Evolutionary conservation across 2,329 filamentous ascomycete genomes (phyloP).

Genomic region (Sarocladium kiliense): DNA sequence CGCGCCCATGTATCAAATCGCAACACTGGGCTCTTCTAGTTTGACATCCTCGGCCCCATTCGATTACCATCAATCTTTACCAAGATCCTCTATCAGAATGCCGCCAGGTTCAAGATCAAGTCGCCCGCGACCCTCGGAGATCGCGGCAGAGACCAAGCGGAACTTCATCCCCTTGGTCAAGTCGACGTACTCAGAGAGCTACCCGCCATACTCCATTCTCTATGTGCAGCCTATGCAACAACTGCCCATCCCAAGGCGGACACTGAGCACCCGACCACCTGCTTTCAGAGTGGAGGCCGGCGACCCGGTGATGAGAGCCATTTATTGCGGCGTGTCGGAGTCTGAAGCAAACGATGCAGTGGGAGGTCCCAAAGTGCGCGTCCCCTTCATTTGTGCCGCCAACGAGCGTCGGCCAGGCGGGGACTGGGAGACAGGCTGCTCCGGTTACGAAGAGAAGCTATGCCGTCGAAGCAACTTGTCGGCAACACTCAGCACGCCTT

Average conservation of each 20-base stretch:
- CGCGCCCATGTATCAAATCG: conserved; percentile 13
- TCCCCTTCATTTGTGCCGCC: conserved; percentile 67
- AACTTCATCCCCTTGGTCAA: conserved; percentile 62
- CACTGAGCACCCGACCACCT: conserved; percentile 32
- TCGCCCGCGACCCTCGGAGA: conserved; percentile 45
- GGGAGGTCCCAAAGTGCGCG: conserved; percentile 30
- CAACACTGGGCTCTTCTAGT: neutral
- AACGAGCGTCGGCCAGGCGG: conserved; percentile 73
- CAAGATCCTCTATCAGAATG: conserved; percentile 18
- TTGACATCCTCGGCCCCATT: neutral
- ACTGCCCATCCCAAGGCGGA: conserved; percentile 34
- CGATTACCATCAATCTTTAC: neutral
- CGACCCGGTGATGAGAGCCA: conserved; percentile 56
- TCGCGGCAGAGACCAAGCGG: conserved; percentile 68
- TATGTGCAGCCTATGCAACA: conserved; percentile 46
- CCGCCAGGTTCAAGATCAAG: conserved; percentile 24
- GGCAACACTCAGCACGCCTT: conserved; percentile 60
- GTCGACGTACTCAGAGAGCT: conserved; percentile 48
- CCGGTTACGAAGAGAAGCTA: conserved; percentile 57
- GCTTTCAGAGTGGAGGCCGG: conserved; percentile 46
- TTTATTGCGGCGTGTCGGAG: conserved; percentile 46
- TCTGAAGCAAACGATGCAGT: conserved; percentile 28
- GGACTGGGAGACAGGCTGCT: conserved; percentile 67
- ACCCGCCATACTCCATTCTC: conserved; percentile 54
- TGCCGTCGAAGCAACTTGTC: conserved; percentile 71